These are phyloP conservation scores for Boletus sensibilis DNA, from an alignment of 768 basidiomycete genomes.

Conservation along the genomic window DNA sequence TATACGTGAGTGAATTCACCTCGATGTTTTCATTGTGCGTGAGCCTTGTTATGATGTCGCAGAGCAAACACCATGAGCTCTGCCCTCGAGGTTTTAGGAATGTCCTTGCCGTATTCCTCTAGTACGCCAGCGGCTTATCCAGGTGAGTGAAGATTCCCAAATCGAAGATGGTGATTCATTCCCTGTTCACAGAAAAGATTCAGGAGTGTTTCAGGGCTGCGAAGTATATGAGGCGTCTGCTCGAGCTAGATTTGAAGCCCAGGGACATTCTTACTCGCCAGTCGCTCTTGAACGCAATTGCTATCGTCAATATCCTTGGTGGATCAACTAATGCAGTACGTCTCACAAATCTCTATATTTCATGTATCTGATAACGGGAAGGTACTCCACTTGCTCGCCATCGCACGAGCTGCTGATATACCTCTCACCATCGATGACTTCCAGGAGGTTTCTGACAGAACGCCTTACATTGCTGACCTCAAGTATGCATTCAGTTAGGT, in stretches of 20 bases:
- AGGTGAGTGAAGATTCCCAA: conserved; percentile 37
- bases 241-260: conserved; percentile 82
- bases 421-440: conserved; percentile 83
- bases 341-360: neutral
- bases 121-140: conserved; percentile 74
- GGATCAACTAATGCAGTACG: conserved; percentile 86
- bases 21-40: neutral
- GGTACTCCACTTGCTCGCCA: conserved; percentile 83
- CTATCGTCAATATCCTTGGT: conserved; percentile 74
- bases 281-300: conserved; percentile 82
- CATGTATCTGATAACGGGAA: conserved; percentile 26
- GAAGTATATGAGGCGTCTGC: conserved; percentile 68
- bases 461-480: conserved; percentile 83
- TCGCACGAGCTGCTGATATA: conserved; percentile 77
- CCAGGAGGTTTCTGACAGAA: conserved; percentile 73
- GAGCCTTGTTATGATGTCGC: neutral
- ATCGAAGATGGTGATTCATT: neutral
- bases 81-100: conserved; percentile 78
- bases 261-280: conserved; percentile 67
- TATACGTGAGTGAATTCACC: conserved; percentile 54
- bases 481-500: conserved; percentile 43
- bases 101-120: conserved; percentile 79
- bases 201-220: conserved; percentile 83
- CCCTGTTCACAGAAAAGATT: conserved; percentile 55
- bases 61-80: conserved; percentile 90